Conservation (phyloP, 208 protist genomes). For the Acanthamoeba castellanii region DNA sequence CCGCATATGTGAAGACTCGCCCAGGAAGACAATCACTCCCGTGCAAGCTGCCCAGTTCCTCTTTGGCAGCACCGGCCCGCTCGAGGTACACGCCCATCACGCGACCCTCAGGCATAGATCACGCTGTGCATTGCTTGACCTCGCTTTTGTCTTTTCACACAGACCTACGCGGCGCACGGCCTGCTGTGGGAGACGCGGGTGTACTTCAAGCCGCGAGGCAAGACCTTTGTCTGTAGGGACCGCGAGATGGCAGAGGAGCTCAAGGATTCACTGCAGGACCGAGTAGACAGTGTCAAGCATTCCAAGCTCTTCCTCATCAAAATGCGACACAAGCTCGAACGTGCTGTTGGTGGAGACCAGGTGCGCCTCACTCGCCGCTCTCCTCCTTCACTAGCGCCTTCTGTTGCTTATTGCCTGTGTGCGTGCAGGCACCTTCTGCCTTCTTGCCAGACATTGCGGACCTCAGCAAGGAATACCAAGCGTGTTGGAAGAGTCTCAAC, state of each 20-base stretch:
- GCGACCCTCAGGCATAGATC: too few relatives aligned
- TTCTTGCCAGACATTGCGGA: constrained; percentile 34
- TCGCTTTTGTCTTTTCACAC: not conserved
- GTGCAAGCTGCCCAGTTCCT: constrained; percentile 19
- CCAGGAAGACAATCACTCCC: not conserved
- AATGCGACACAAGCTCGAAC: not conserved
- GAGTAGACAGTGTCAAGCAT: not conserved
- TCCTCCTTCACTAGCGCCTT: not conserved
- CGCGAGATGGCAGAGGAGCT: not conserved
- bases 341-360: not conserved
- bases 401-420: not conserved
- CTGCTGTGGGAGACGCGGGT: not conserved
- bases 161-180: constrained; percentile 24
- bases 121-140: not conserved
- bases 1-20: not conserved
- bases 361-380: not conserved
- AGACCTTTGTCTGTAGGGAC: not conserved
- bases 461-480: not conserved
- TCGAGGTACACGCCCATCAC: constrained; percentile 5
- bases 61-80: not conserved
- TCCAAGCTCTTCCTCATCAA: constrained; percentile 2
- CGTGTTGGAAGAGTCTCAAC: not conserved
- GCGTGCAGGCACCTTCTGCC: not conserved
- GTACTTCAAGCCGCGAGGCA: constrained; percentile 51
- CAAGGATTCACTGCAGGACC: not conserved